Evolutionary conservation across 352 stramenopile genomes (phyloP).

Genomic region (Phytophthora sojae): DNA sequence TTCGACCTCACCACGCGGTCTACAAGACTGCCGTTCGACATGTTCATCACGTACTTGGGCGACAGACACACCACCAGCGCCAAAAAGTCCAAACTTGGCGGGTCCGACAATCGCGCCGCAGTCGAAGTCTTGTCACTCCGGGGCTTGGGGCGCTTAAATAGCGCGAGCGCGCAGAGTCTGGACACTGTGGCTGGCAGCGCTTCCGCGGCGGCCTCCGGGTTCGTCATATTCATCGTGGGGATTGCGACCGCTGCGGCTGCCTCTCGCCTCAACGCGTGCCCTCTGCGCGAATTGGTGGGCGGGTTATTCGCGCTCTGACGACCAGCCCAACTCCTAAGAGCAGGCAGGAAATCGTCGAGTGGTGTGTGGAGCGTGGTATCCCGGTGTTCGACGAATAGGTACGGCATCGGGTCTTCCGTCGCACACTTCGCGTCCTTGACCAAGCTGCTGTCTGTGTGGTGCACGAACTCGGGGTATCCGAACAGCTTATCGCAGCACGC

Average conservation of each 20-base stretch:
- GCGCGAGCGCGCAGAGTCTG: constrained; percentile 23
- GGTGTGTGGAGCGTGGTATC: no score
- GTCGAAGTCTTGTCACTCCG: constrained; percentile 13
- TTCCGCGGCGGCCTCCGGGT: neutral
- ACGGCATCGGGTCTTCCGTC: no score
- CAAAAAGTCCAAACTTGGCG: constrained; percentile 24
- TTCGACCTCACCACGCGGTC: constrained; percentile 30
- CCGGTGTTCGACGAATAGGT: no score
- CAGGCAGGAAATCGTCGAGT: no score
- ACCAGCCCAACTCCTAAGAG: no score
- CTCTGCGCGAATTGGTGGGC: no score
- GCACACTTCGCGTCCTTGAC: constrained; percentile 28
- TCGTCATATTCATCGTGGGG: no score
- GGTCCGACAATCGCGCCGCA: constrained; percentile 7
- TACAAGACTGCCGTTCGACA: constrained; percentile 36
- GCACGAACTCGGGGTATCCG: constrained; percentile 19
- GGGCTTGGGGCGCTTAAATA: constrained; percentile 35
- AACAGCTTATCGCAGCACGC: constrained; percentile 29
- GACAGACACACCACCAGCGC: constrained; percentile 38
- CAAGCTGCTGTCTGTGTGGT: constrained; percentile 35
- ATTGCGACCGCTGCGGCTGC: no score
- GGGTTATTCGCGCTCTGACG: no score
- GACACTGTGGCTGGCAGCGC: neutral
- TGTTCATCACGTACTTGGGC: constrained; percentile 43
- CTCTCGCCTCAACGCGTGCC: no score